Base-by-base conservation (phyloP, 352 stramenopile species). In the Phytophthora multivora region DNA sequence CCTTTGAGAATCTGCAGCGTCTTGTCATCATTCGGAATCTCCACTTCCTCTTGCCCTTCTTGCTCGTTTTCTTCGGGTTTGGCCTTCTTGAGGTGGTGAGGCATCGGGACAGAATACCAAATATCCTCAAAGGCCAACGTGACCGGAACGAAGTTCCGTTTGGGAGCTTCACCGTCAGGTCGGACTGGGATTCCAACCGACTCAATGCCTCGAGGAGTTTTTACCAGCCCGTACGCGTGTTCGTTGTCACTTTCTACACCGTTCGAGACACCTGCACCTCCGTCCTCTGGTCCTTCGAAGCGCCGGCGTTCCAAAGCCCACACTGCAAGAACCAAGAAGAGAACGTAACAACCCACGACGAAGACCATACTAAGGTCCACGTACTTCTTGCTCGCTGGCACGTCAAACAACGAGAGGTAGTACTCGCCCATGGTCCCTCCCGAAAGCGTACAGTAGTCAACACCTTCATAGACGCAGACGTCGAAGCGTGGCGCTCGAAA, bases 1-100 rank as follows among this genome's bases (percentile, higher is more conserved):
- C 75, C 80, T 43, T 93, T 92, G n/a, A 97, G 63, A 35, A 97
- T 73, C 28, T 93, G 72, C 12, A 95, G 13, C 35, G 26, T 47
- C 33, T 52, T 45, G 6, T 50, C 19, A 31, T 4, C 16, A 36
- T 23, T 48, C 42, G 16, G 54, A 21, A 35, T 41, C 23, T 42
- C 21, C 26, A 46, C 38, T 8, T n/a, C n/a, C 10, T 60, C 12
- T n/a, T 49, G 33, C 19, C 43, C 41, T 40, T 19, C 21, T 5
- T 50, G 15, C 4, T 19, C 30, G 6, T 25, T 31, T 30, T 69
- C 48, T 15, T 25, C 36, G 13, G 19, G 12, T 6, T 35, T 25
- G 7, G 3, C 7, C 15, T 71, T 45, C 42, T 62, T 61, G 8
- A 69, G 59, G 31, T 76, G 68, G 33, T 55, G 65, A 8, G 76